phyloP scores from a whole-genome alignment of 768 basidiomycete genomes.

The Russula compacta region DNA sequence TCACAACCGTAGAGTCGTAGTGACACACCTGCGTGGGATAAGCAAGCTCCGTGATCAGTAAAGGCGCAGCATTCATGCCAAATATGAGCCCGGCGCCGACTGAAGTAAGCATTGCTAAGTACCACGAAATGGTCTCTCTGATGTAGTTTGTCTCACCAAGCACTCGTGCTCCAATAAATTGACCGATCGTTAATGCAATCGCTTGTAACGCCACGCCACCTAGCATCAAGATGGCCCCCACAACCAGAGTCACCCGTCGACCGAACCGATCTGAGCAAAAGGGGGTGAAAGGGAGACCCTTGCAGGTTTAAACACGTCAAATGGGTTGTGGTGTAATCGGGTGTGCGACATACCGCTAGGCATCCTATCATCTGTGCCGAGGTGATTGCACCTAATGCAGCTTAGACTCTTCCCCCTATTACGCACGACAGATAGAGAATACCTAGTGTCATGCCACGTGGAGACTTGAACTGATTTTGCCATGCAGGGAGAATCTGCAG shows the following conservation, averaged over 20 bases:
- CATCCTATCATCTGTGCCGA: constrained; percentile 56
- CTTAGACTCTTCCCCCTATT: background rate
- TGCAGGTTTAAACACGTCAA: background rate
- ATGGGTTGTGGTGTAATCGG: background rate
- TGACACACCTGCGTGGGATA: constrained; percentile 57
- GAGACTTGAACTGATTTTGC: constrained; percentile 44
- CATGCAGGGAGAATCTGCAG: constrained; percentile 60
- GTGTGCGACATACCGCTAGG: constrained; percentile 31
- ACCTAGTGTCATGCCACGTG: constrained; percentile 43
- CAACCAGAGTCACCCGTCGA: constrained; percentile 49
- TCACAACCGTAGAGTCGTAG: background rate
- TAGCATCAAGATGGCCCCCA: constrained; percentile 56
- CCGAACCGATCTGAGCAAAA: constrained; percentile 52
- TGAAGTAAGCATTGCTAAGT: constrained; percentile 23
- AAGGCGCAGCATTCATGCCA: constrained; percentile 52
- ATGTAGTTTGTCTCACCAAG: constrained; percentile 33
- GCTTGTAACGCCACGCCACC: constrained; percentile 52
- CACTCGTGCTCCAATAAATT: constrained; percentile 50
- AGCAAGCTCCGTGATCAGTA: constrained; percentile 55
- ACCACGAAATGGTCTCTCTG: background rate
- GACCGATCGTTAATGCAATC: constrained; percentile 35
- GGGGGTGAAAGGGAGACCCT: constrained; percentile 57
- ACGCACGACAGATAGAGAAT: background rate
- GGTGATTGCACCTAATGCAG: constrained; percentile 47
- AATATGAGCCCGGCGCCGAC: constrained; percentile 59